Base-by-base conservation (phyloP, 2,329 filamentous ascomycete species). In the Trichoderma pleuroti region DNA sequence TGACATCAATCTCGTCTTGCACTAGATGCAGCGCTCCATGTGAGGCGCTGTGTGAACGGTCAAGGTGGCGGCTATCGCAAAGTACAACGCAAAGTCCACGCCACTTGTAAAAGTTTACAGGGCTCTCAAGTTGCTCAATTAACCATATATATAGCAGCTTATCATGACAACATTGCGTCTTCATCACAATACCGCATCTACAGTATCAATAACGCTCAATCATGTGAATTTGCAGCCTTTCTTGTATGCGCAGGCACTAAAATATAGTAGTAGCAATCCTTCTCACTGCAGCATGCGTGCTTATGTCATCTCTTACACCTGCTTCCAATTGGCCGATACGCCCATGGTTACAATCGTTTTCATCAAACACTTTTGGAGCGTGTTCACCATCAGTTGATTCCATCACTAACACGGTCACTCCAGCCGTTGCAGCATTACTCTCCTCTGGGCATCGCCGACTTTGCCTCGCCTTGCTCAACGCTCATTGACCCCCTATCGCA, bases 251-350 rank as follows among this genome's bases (percentile, higher is more conserved):
- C 59, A 56, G 30, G 12, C 28, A 21, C 52, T 32, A 34, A 32
- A 42, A 42, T 42, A 28, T 28, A 34, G 56, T 65, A 21, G 32
- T 28, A 28, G 26, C n/a, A n/a, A 65, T 12, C 14, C 46, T 36
- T 16, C 62, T 36, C 30, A 26, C 21, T 21, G 46, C 46, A 21
- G 46, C n/a, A 57, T 12, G 49, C 32, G 7, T 59, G 70, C 66
- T 71, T 71, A 71, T 64, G 66, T 71, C 66, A 71, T 54, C 70
- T 26, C 32, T 3, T n/a, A 36, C 18, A 24, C 5, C 7, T 28
- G 8, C 24, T 24, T 70, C 49, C 30, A 63, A 71, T 71, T 71
- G 70, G 70, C 52, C 60, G 42, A 42, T n/a, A 24, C 18, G 42
- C 56, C 56, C 24, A 24, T 10, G 26, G 61, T 42, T 16, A 56